phyloP scores from a whole-genome alignment of 2,329 filamentous ascomycete genomes.

The Diplodia mutila region DNA sequence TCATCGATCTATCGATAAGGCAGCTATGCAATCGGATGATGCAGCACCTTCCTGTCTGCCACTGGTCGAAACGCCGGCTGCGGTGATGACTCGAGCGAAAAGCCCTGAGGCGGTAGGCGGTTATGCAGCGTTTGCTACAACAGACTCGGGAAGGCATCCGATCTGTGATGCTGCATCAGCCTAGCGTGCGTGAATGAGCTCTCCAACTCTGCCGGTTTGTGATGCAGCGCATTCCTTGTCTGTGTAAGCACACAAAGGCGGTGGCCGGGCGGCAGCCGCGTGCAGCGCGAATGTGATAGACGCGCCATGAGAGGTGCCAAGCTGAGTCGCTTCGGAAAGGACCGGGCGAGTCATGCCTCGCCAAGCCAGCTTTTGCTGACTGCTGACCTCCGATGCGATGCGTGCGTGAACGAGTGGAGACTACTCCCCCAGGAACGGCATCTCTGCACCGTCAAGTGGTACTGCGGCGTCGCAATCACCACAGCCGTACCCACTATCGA shows the following conservation, averaged over 20 bases:
- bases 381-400: constrained; percentile 2
- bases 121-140: too few relatives aligned
- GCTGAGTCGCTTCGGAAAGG: constrained; percentile 1
- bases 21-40: not conserved
- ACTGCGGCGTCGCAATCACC: constrained; percentile 4
- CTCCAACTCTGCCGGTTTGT: not conserved
- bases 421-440: constrained; percentile 9
- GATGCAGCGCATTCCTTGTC: not conserved
- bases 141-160: not conserved
- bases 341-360: constrained; percentile 3
- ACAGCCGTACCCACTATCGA: constrained; percentile 6
- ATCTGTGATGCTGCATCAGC: not conserved
- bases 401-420: constrained; percentile 15
- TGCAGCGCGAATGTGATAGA: not conserved
- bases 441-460: constrained; percentile 8
- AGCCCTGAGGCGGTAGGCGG: not conserved
- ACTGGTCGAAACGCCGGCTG: not conserved
- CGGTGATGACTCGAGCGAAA: not conserved
- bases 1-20: constrained; percentile 20
- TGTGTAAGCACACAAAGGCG: not conserved
- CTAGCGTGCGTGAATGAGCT: not conserved
- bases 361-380: not conserved
- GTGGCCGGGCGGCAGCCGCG: not conserved
- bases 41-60: not conserved
- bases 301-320: constrained; percentile 4